Evolutionary conservation across 2,329 filamentous ascomycete genomes (phyloP), one percentile per base, ranked within the genome.

Genomic region (Talaromyces sp.): DNA sequence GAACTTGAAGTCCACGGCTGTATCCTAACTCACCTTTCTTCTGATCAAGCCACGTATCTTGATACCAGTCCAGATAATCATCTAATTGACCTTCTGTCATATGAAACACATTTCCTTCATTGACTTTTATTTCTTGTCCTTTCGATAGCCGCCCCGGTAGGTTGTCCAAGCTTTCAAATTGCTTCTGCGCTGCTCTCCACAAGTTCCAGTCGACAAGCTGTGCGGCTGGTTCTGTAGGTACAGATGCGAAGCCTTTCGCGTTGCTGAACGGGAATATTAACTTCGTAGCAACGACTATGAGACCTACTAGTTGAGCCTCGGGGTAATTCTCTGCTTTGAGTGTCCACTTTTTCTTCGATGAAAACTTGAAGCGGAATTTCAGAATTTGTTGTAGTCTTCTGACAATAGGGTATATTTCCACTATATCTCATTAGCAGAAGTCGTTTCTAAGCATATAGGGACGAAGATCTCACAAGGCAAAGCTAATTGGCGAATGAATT

Each of bases 11-110:
- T 22, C 15, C 7, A 39, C 31, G 27, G 17, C 43, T 37, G 27
- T 11, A 39, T 15, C 13, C 56, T 43, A 49, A 49, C 69, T 17
- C 62, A 77, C 75, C 66, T 70, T 70, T 74, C 39, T 61, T 72
- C 50, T 60, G 63, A 61, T 79, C 75, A 41, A 80, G 69, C 81
- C 87, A 91, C 52, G 84, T 89, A 65, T 83, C 82, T 72, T 91
- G 87, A 73, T 90, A 93, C 88, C 90, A 95, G 75, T 92, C 86
- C 76, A 96, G 82, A 72, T 93, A 94, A 66, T 90, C 85, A 71
- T 93, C 90, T 43, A 94, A 79, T 68, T 90, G 84, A 25, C 83
- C 78, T 5, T 82, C 78, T 2, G 79, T 81, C 86, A 93, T 88
- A 1, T 79, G 74, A 47, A 88, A 82, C 9, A 91, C 84, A 69